Conservation (phyloP, 768 basidiomycete genomes). For the Zangia roseola region DNA sequence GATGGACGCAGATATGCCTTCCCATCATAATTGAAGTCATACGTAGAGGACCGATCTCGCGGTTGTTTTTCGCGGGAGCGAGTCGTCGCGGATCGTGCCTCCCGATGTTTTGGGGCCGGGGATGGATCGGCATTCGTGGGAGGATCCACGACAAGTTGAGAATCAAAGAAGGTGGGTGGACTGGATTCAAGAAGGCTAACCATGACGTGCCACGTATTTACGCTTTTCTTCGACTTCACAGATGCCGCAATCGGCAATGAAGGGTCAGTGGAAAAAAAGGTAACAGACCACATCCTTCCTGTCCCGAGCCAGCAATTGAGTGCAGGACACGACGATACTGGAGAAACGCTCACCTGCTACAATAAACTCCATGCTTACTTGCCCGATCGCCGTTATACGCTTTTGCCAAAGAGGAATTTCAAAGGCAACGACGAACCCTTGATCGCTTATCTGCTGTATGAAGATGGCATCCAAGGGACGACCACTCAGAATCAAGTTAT, state of each 20-base stretch:
- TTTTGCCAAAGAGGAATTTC: conserved; percentile 61
- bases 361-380: conserved; percentile 65
- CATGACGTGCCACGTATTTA: conserved; percentile 39
- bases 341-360: conserved; percentile 31
- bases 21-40: not conserved
- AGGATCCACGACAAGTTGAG: conserved; percentile 10
- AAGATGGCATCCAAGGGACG: conserved; percentile 51
- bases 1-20: not conserved
- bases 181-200: conserved; percentile 35
- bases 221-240: conserved; percentile 8
- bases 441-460: conserved; percentile 46
- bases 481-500: conserved; percentile 41
- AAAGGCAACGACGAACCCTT: conserved; percentile 53
- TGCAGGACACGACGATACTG: not conserved
- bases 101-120: not conserved
- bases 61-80: not conserved
- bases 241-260: not conserved
- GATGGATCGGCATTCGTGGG: not conserved
- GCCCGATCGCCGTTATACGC: conserved; percentile 61
- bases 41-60: not conserved
- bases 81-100: conserved; percentile 1
- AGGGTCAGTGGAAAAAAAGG: conserved; percentile 18
- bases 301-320: not conserved
- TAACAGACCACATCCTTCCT: conserved; percentile 28
- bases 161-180: conserved; percentile 18